Evolutionary conservation across 148 eudicot genomes (phyloP).

Genomic region (Nyssa sinensis): DNA sequence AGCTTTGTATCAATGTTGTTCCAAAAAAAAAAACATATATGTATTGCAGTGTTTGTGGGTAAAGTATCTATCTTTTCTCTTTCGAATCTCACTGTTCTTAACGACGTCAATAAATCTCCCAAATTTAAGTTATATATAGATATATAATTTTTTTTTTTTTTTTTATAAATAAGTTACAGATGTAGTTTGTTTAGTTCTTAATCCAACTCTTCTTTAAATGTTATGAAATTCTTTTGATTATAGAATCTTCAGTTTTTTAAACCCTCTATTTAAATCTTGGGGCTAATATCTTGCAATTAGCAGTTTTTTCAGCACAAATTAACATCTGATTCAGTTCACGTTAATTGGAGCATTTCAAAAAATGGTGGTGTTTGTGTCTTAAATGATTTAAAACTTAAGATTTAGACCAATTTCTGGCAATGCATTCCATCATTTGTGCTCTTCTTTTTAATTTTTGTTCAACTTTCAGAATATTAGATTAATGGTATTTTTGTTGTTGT

Average conservation of each 20-base stretch:
- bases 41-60: not conserved
- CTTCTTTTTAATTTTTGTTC: too few species aligned
- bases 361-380: too few species aligned
- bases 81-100: not conserved
- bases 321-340: not conserved
- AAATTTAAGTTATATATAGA: not conserved
- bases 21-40: too few species aligned
- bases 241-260: not conserved
- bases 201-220: not conserved
- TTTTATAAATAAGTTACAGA: too few species aligned
- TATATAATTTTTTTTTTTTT: too few species aligned
- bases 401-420: too few species aligned
- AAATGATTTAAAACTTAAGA: too few species aligned
- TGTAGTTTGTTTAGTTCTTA: not conserved
- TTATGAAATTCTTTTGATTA: not conserved
- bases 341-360: not conserved
- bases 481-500: too few species aligned
- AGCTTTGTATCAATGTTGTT: not conserved
- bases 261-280: not conserved
- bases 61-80: not conserved
- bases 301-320: too few species aligned
- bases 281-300: not conserved
- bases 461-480: too few species aligned
- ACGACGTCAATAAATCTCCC: not conserved
- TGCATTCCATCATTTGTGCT: too few species aligned